phyloP scores from a whole-genome alignment of 768 basidiomycete species.

The Butyriboletus loyo region DNA sequence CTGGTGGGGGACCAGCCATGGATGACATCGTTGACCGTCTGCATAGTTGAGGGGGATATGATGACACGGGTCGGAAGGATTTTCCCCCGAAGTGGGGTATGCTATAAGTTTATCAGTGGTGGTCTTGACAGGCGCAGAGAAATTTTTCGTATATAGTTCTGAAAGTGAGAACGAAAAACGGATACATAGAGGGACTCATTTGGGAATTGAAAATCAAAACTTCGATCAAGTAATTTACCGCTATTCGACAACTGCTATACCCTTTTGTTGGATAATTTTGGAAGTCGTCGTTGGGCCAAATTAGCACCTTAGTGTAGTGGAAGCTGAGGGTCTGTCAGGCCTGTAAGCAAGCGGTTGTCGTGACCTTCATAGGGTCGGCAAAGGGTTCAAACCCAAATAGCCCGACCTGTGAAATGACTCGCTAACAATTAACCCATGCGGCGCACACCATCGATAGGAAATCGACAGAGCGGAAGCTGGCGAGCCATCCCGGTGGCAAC shows the following conservation, averaged over 20 bases:
- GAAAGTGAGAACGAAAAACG: constrained; percentile 5
- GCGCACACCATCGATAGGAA: background rate
- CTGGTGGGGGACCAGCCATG: constrained; percentile 29
- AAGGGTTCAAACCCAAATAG: background rate
- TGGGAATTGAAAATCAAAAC: constrained; percentile 15
- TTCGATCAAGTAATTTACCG: constrained; percentile 11
- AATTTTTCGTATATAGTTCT: background rate
- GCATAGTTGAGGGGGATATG: constrained; percentile 6
- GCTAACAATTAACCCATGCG: background rate
- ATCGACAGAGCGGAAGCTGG: background rate
- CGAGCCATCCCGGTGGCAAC: background rate
- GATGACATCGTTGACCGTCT: constrained; percentile 9
- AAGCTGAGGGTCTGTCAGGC: no score
- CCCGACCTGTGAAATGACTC: background rate
- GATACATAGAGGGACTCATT: constrained; percentile 5
- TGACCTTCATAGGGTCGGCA: background rate
- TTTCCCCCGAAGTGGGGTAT: background rate
- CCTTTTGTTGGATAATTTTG: background rate
- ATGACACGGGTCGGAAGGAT: background rate
- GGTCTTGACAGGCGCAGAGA: background rate
- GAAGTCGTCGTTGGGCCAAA: background rate
- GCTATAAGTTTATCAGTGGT: constrained; percentile 6
- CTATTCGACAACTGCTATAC: background rate
- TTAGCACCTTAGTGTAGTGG: background rate
- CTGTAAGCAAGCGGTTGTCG: background rate